phyloP scores from a whole-genome alignment of 2,329 filamentous ascomycete species.

The Xylariaceae sp. region DNA sequence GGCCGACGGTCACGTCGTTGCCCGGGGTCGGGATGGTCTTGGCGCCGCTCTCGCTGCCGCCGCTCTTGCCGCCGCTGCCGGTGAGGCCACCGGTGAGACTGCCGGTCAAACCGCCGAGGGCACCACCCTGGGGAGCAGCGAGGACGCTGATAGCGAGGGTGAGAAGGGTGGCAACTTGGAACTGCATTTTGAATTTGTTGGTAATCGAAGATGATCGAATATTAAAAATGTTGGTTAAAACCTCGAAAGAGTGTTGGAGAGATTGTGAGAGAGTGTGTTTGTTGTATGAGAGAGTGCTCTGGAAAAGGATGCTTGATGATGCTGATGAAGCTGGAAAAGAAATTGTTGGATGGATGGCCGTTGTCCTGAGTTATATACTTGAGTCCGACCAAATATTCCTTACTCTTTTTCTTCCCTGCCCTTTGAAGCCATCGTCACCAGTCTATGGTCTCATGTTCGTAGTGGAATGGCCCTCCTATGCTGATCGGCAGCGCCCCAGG shows the following conservation, averaged over 20 bases:
- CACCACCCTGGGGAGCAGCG: conserved; percentile 31
- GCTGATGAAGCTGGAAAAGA: conserved; percentile 16
- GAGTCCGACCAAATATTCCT: conserved; percentile 3
- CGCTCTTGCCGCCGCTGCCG: no score
- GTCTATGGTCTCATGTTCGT: conserved; percentile 7
- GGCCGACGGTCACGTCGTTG: conserved; percentile 31
- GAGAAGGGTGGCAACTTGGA: conserved; percentile 40
- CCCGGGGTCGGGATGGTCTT: not conserved
- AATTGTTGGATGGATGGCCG: conserved; percentile 8
- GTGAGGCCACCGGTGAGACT: not conserved
- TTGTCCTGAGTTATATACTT: conserved; percentile 25
- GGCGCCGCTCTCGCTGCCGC: no score
- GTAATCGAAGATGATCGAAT: conserved; percentile 19
- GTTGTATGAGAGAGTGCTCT: conserved; percentile 24
- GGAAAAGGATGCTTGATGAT: no score
- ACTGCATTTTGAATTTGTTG: conserved; percentile 45
- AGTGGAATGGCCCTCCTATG: conserved; percentile 23
- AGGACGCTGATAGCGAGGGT: conserved; percentile 40
- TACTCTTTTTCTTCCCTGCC: conserved; percentile 9
- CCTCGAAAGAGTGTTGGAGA: conserved; percentile 17
- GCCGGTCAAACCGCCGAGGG: conserved; percentile 2
- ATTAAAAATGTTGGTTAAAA: conserved; percentile 16
- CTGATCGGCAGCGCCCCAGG: conserved; percentile 17
- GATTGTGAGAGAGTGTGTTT: conserved; percentile 25
- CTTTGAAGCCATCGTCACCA: conserved; percentile 13